Percentiles rank a stretch among this genome's conserved stretches.
phyloP scores from a whole-genome alignment of 176 grass and related monocot species.

The Ensete glaucum region DNA sequence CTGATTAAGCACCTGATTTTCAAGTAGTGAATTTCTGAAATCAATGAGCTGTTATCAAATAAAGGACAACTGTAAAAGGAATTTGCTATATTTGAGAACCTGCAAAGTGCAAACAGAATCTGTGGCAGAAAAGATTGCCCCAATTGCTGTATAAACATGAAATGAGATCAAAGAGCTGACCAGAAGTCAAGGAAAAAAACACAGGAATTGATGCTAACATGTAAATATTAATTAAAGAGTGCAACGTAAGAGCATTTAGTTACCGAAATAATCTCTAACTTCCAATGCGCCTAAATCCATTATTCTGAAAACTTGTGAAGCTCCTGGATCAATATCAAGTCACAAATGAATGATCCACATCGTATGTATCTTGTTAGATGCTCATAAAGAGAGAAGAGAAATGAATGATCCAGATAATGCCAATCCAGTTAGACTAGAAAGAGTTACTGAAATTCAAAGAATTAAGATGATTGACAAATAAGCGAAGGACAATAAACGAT shows the following conservation, averaged over 20 bases:
- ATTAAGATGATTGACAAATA: too few relatives aligned
- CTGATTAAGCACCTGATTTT: conserved; percentile 62
- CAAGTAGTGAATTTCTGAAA: background rate
- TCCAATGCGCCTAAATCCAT: conserved; percentile 68
- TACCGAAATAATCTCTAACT: conserved; percentile 77
- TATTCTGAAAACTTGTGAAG: conserved; percentile 44
- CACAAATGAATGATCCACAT: background rate
- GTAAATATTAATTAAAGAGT: background rate
- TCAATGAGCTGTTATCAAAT: background rate
- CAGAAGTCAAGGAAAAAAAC: background rate
- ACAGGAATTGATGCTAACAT: background rate
- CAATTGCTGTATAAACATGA: conserved; percentile 58
- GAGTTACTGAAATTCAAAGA: too few relatives aligned
- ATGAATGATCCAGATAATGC: too few relatives aligned
- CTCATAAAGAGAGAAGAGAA: background rate
- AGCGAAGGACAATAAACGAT: too few relatives aligned
- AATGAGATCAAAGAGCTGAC: conserved; percentile 7
- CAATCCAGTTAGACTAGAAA: too few relatives aligned
- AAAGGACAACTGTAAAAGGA: background rate
- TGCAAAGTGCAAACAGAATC: conserved; percentile 97
- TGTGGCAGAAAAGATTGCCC: conserved; percentile 91
- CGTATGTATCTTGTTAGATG: background rate
- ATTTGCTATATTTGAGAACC: conserved; percentile 13
- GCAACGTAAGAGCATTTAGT: background rate
- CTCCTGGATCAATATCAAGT: conserved; percentile 29